A percentile compares a stretch with the other conserved stretches of the same genome.
Evolutionary conservation across 139 green algal genomes (phyloP).

Genomic region (Zygnema cylindricum): DNA sequence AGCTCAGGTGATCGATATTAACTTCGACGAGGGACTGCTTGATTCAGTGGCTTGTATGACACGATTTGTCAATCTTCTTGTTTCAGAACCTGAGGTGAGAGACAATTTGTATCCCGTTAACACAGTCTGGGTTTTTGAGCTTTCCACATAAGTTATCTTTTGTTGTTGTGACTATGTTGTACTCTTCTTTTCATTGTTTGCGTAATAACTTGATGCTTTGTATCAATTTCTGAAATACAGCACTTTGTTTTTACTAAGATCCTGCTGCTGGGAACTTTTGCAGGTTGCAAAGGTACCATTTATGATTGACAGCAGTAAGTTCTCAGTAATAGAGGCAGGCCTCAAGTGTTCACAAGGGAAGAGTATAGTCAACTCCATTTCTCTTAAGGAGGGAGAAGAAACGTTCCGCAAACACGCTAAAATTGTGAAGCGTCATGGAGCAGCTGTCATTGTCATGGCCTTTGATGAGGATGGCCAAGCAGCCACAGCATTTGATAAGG

Average conservation of each 20-base stretch:
- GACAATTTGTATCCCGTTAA: too few species aligned
- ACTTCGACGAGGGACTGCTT: slow-evolving; percentile 98
- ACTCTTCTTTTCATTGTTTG: too few species aligned
- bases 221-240: too few species aligned
- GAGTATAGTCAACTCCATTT: slow-evolving; percentile 98
- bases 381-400: slow-evolving; percentile 96
- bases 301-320: slow-evolving; percentile 99
- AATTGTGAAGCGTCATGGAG: slow-evolving; percentile 86
- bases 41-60: slow-evolving; percentile 94
- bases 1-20: slow-evolving; percentile 94
- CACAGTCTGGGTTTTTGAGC: too few species aligned
- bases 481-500: slow-evolving; percentile 78
- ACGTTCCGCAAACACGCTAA: slow-evolving; percentile 74
- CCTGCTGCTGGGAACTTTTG: too few species aligned
- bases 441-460: slow-evolving; percentile 97
- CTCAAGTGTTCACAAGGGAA: slow-evolving; percentile 97
- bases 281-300: slow-evolving; percentile 84
- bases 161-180: too few species aligned
- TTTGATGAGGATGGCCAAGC: slow-evolving; percentile 94
- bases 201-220: too few species aligned
- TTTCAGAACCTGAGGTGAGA: slow-evolving; percentile 88
- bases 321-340: slow-evolving; percentile 95
- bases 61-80: slow-evolving; percentile 93
- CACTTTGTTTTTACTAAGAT: too few species aligned
- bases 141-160: too few species aligned